phyloP scores from a whole-genome alignment of 2,329 filamentous ascomycete species.

The Zelopaecilomyces penicillatus region DNA sequence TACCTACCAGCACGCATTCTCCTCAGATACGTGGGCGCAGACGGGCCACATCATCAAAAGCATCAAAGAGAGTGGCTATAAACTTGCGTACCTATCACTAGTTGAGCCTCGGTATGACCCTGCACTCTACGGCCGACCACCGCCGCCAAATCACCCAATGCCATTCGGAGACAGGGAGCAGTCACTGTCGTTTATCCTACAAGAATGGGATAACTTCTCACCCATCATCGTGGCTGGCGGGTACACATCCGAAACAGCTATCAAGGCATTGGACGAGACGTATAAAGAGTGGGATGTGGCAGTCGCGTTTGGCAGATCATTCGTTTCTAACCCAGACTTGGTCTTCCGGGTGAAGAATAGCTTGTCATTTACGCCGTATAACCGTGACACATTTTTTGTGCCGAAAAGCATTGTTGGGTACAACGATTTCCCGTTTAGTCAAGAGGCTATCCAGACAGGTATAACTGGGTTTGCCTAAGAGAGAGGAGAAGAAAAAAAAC shows the following conservation, averaged over 20 bases:
- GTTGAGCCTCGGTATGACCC: neutral
- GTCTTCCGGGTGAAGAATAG: constrained; percentile 19
- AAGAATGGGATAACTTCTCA: constrained; percentile 5
- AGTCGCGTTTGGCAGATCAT: constrained; percentile 19
- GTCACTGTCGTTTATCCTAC: neutral
- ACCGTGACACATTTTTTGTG: constrained; percentile 19
- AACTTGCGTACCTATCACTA: neutral
- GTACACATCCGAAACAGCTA: constrained; percentile 15
- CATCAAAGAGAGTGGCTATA: constrained; percentile 8
- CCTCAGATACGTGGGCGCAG: constrained; percentile 20
- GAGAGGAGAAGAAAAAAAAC: neutral
- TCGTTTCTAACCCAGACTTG: constrained; percentile 22
- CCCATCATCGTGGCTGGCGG: constrained; percentile 21
- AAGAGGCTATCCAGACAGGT: neutral
- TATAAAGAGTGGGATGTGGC: constrained; percentile 14
- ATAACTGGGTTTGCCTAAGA: neutral
- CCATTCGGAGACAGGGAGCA: neutral
- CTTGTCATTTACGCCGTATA: constrained; percentile 16
- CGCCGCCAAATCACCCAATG: neutral
- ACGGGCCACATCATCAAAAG: constrained; percentile 18
- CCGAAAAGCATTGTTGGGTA: constrained; percentile 11
- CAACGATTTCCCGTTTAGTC: constrained; percentile 10
- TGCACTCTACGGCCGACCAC: neutral
- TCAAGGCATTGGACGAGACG: constrained; percentile 10
- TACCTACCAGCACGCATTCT: constrained; percentile 19